Evolutionary conservation across 2,329 filamentous ascomycete genomes (phyloP).

Genomic region (Beauveria sp.): DNA sequence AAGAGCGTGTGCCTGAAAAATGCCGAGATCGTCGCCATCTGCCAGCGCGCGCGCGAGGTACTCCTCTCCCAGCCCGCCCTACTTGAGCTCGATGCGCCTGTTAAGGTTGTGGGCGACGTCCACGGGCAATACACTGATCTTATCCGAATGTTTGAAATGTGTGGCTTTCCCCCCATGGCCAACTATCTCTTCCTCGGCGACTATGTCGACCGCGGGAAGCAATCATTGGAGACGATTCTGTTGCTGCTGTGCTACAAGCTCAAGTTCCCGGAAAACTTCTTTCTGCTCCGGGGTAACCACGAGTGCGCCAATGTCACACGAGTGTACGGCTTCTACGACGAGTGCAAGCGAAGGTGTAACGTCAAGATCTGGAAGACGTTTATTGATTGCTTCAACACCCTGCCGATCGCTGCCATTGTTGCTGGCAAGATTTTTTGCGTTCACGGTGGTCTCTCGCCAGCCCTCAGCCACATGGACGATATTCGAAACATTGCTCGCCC

Average conservation of each 20-base stretch:
- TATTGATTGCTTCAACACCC: constrained; percentile 89
- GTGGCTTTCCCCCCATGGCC: constrained; percentile 82
- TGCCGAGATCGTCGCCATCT: constrained; percentile 92
- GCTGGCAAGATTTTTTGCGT: constrained; percentile 97
- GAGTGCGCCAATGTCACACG: constrained; percentile 94
- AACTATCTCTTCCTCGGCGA: constrained; percentile 95
- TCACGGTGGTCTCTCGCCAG: constrained; percentile 88
- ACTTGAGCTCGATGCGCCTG: constrained; percentile 83
- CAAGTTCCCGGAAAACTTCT: constrained; percentile 96
- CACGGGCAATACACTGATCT: constrained; percentile 95
- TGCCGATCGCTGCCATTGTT: constrained; percentile 94
- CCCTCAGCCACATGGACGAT: constrained; percentile 93
- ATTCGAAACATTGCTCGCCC: constrained; percentile 93
- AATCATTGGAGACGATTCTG: constrained; percentile 89
- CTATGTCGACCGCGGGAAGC: constrained; percentile 94
- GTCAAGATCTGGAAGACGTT: constrained; percentile 99
- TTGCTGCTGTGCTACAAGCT: constrained; percentile 93
- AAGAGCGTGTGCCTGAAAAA: constrained; percentile 98
- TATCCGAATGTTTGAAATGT: constrained; percentile 98
- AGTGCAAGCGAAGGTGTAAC: constrained; percentile 93
- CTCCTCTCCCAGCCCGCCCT: constrained; percentile 88
- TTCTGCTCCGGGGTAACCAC: constrained; percentile 87
- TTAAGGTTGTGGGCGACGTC: constrained; percentile 96
- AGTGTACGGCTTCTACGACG: constrained; percentile 96
- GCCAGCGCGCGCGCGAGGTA: constrained; percentile 77